Percentiles rank a stretch among this genome's conserved stretches.
Conservation (phyloP, 108 stramenopile species). For the Skeletonema marinoi region DNA sequence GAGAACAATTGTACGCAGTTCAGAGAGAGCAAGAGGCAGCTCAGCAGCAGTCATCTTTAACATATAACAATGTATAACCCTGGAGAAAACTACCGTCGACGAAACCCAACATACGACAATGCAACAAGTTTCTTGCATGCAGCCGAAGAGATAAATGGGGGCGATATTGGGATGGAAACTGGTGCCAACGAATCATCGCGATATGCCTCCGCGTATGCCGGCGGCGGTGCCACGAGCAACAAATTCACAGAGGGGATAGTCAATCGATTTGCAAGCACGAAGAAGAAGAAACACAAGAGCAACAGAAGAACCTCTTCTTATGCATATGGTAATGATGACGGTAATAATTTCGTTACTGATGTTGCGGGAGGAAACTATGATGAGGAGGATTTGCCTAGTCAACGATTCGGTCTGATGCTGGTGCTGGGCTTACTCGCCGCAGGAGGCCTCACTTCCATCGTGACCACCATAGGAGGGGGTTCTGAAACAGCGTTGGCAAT, state of each 20-base stretch:
- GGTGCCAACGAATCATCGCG: background rate
- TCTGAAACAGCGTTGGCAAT: background rate
- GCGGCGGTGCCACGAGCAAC: background rate
- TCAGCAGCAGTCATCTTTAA: too few relatives aligned
- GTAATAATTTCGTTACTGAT: background rate
- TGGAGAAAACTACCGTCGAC: background rate
- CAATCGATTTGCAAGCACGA: background rate
- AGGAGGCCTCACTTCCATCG: background rate
- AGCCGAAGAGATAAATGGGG: background rate
- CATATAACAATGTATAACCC: background rate
- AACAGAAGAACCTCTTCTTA: background rate
- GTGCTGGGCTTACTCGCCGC: background rate
- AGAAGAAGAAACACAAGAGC: background rate
- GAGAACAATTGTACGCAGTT: too few relatives aligned
- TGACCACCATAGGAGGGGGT: background rate
- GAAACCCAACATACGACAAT: slow-evolving; percentile 1
- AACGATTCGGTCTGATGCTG: background rate
- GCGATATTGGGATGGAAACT: background rate
- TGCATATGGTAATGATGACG: background rate
- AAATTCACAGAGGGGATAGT: background rate
- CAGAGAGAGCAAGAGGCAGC: too few relatives aligned
- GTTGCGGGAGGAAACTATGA: background rate
- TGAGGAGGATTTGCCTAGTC: background rate
- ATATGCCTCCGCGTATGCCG: background rate
- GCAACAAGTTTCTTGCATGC: background rate